phyloP scores from a whole-genome alignment of 139 green algal genomes.

The Coelastrella sp. region DNA sequence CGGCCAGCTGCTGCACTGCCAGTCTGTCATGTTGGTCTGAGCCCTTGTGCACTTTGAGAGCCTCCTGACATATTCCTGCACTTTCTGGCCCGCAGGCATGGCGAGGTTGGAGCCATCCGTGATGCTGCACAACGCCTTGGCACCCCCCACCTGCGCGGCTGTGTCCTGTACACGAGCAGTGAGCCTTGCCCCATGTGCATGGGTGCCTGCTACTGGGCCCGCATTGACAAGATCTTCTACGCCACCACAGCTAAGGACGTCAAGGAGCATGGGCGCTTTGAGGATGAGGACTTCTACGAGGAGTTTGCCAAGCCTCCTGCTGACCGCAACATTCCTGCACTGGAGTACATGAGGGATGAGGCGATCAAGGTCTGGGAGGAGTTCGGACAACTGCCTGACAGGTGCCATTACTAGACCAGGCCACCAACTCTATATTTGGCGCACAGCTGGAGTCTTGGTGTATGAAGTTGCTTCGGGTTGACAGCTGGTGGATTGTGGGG shows the following conservation, averaged over 20 bases:
- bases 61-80: too few species aligned
- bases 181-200: slow-evolving; percentile 56
- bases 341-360: slow-evolving; percentile 57
- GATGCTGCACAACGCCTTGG: slow-evolving; percentile 32
- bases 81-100: slow-evolving; percentile 18
- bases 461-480: too few species aligned
- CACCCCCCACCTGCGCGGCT: slow-evolving; percentile 43
- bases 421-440: background rate
- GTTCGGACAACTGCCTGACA: slow-evolving; percentile 54
- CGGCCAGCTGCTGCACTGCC: too few species aligned
- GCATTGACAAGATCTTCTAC: slow-evolving; percentile 51
- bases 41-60: too few species aligned
- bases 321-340: slow-evolving; percentile 49
- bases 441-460: too few species aligned
- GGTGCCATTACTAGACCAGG: slow-evolving; percentile 55
- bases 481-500: too few species aligned
- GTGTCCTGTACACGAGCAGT: slow-evolving; percentile 48
- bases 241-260: slow-evolving; percentile 48
- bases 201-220: slow-evolving; percentile 51
- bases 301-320: slow-evolving; percentile 52
- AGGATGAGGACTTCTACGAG: slow-evolving; percentile 58
- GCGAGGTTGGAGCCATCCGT: slow-evolving; percentile 44
- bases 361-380: slow-evolving; percentile 63
- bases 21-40: too few species aligned
- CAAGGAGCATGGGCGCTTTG: slow-evolving; percentile 56